Evolutionary conservation across 2,329 filamentous ascomycete species (phyloP), one percentile per base, ranked within the genome.

Genomic region (Penicillium sp.): DNA sequence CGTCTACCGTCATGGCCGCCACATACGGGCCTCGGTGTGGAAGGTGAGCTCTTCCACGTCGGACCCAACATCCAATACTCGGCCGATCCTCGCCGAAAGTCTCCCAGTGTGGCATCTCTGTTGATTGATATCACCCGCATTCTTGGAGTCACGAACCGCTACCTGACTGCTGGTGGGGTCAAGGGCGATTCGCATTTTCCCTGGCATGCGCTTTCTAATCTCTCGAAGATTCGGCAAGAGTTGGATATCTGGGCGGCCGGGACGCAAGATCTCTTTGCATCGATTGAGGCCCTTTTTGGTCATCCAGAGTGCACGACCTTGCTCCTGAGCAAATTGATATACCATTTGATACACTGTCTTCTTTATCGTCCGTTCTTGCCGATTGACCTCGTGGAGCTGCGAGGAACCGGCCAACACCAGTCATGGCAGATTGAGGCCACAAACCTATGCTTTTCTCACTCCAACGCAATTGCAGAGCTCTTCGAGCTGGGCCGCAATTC

Each of bases 351-450:
- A 30, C 85, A 93, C 63, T 93, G 86, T 55, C 71, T 94, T 33
- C 82, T 93, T 29, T 94, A 93, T 57, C 78, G 87, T 11, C 86
- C 86, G 0, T 94, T 94, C 61, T 70, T 94, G 4, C 87, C 87
- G 0, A 84, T 94, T 45, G 84, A 93, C 59, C 71, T 93, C 3
- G 77, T 82, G 15, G 87, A 93, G 59, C 75, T 94, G 5, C 78
- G 84, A 9, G 84, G 84, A 10, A 82, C 77, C 0, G 84, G 84
- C 1, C 86, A 93, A 54, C 85, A 93, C 50, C 86, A 93, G 58
- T 89, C 85, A 17, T 94, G 87, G 87, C 87, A 93, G 58, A 90
- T 93, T 32, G 85, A 93, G 59, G 85, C 87, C 0, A 93, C 86
- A 0, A 90, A 92, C 54, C 74, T 90, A 57, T 93, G 87, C 62